phyloP scores from a whole-genome alignment of 345 rosid genomes.

The Eucalyptus dawsonii region DNA sequence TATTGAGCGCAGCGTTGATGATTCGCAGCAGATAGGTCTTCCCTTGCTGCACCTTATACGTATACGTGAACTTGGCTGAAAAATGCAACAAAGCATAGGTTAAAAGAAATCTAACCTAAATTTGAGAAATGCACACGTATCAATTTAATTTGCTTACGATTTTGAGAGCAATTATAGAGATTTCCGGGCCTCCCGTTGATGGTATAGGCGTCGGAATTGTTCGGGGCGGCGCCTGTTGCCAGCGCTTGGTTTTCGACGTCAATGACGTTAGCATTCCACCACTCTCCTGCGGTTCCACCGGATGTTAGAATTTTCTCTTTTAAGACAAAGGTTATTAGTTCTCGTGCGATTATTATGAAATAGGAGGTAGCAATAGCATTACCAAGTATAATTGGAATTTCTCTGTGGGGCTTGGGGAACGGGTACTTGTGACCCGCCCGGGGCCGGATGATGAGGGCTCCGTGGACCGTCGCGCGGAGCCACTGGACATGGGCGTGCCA shows the following conservation, averaged over 20 bases:
- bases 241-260: conserved; percentile 43
- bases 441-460: conserved; percentile 76
- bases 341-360: neutral
- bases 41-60: conserved; percentile 42
- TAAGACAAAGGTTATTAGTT: neutral
- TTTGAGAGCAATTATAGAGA: conserved; percentile 65
- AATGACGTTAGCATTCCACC: conserved; percentile 76
- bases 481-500: conserved; percentile 78
- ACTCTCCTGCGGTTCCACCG: conserved; percentile 37
- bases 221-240: conserved; percentile 48
- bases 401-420: conserved; percentile 60
- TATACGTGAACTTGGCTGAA: conserved; percentile 16
- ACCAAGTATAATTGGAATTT: conserved; percentile 76
- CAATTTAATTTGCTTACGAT: conserved; percentile 15
- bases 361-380: neutral
- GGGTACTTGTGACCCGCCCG: conserved; percentile 51
- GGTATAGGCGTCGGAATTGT: conserved; percentile 66
- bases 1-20: conserved; percentile 89
- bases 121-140: neutral
- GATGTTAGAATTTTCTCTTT: neutral
- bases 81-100: neutral
- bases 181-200: conserved; percentile 89
- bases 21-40: conserved; percentile 70
- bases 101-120: neutral
- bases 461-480: conserved; percentile 81